Base-by-base conservation (phyloP, 176 grass and related monocot genomes). In the Thinopyrum elongatum region DNA sequence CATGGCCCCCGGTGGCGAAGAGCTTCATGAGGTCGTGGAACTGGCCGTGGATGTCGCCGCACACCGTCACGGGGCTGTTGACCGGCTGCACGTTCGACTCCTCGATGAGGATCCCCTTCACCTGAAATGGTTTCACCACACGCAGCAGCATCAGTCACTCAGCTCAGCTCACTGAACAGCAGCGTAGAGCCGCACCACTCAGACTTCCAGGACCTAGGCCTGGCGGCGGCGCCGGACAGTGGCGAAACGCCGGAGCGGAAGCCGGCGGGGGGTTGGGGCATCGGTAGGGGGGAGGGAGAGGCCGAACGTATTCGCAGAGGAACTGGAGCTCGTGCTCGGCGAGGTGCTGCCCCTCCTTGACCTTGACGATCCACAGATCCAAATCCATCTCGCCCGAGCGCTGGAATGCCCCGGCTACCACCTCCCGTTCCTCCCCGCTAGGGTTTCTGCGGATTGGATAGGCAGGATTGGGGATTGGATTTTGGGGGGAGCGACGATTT, bases 321-420 rank as follows among this genome's bases (percentile, higher is more conserved):
- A 92, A 91, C 83, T 99, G 97, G 80, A 99, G 97, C 88, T 99
- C 97, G 90, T 99, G 87, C 86, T 99, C 97, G 66, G 92, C 87
- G 65, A 99, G 90, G 81, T 99, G 97, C 79, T 94, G 94, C 51
- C 97, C 94, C 86, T 96, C 92, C 87, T 99, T 99, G 82, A 99
- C 97, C 87, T 94, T 96, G 34, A 92, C 90, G 92, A 99, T 99
- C 94, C 97, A 99, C 85, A 94, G 97, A 96, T 99, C 97, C 75
- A 99, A 94, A 92, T 99, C 92, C 97, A 99, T 99, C 25, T 22
- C 73, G 73, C 26, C 27, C 0, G 44, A 22, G 42, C 1, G 44
- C 73, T 31, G 26, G 73, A 53, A 53, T 22, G 27, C 8, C 8
- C 46, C 46, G 44, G 44, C 72, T 15, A 27, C 73, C 19, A 11